Evolutionary conservation across 1,284 basidiomycete species (phyloP).

Genomic region (Moesziomyces parantarcticus): DNA sequence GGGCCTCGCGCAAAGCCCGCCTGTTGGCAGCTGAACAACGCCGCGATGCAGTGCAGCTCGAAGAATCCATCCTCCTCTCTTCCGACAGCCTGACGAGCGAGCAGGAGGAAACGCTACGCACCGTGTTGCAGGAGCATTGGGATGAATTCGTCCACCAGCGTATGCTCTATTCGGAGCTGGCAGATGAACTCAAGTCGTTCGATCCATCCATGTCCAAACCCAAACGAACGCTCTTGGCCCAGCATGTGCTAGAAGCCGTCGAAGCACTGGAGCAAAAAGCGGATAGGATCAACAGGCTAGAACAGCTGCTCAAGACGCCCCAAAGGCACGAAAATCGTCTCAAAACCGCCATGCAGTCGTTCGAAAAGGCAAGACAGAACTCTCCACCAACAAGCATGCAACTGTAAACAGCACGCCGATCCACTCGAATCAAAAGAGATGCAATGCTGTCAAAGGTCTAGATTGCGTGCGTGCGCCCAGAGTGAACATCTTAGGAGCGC

Average conservation of each 20-base stretch:
- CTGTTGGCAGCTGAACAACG: conserved; percentile 24
- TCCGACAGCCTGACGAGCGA: background rate
- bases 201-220: conserved; percentile 51
- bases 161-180: conserved; percentile 62
- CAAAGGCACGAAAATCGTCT: conserved; percentile 13
- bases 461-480: background rate
- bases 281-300: conserved; percentile 54
- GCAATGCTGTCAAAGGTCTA: too few relatives aligned
- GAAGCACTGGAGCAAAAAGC: conserved; percentile 62
- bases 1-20: conserved; percentile 24
- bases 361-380: conserved; percentile 10
- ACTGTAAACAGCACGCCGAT: conserved; percentile 4
- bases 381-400: conserved; percentile 24
- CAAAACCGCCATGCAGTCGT: conserved; percentile 25
- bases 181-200: conserved; percentile 63
- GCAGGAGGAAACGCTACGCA: conserved; percentile 11
- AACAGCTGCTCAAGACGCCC: conserved; percentile 11
- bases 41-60: conserved; percentile 22
- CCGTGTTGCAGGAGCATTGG: conserved; percentile 55
- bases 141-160: conserved; percentile 64
- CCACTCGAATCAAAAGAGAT: background rate
- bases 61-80: conserved; percentile 35
- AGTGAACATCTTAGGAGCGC: background rate
- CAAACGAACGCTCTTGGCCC: conserved; percentile 56
- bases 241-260: conserved; percentile 63